A percentile compares a stretch with the other conserved stretches of the same genome.
Conservation (phyloP, 2,329 filamentous ascomycete genomes). For the Neodidymelliopsis sp. region DNA sequence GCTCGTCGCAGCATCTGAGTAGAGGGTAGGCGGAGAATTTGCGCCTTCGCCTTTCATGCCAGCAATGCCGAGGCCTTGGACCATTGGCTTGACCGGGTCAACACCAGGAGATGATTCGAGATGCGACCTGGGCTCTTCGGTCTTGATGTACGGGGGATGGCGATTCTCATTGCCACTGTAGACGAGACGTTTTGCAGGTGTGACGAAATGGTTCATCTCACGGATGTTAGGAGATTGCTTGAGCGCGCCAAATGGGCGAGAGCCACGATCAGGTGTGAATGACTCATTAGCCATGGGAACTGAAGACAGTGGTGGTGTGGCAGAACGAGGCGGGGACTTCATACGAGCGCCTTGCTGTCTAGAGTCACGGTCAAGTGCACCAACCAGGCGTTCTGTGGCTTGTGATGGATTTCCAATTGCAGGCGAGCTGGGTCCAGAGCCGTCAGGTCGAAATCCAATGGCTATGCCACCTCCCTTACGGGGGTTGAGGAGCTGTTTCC, state of each 20-base stretch:
- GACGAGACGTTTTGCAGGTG: slow-evolving; percentile 44
- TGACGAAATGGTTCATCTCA: slow-evolving; percentile 41
- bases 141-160: slow-evolving; percentile 33
- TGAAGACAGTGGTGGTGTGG: slow-evolving; percentile 56
- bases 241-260: slow-evolving; percentile 46
- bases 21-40: slow-evolving; percentile 48
- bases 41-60: slow-evolving; percentile 45
- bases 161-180: slow-evolving; percentile 38
- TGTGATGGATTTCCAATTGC: slow-evolving; percentile 59
- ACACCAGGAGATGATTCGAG: slow-evolving; percentile 42
- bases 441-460: slow-evolving; percentile 55
- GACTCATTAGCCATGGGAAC: slow-evolving; percentile 60
- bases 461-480: slow-evolving; percentile 48
- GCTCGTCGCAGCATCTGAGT: slow-evolving; percentile 44
- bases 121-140: slow-evolving; percentile 29
- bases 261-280: slow-evolving; percentile 63
- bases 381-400: slow-evolving; percentile 58
- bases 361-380: slow-evolving; percentile 40
- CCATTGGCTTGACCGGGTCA: slow-evolving; percentile 40
- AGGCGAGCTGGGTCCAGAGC: slow-evolving; percentile 75
- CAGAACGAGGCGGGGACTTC: slow-evolving; percentile 54
- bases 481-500: slow-evolving; percentile 63
- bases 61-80: slow-evolving; percentile 27
- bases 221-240: slow-evolving; percentile 43
- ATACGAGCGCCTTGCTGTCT: slow-evolving; percentile 34